Evolutionary conservation across 257 asterid species (phyloP).

Genomic region (Rehmannia glutinosa): DNA sequence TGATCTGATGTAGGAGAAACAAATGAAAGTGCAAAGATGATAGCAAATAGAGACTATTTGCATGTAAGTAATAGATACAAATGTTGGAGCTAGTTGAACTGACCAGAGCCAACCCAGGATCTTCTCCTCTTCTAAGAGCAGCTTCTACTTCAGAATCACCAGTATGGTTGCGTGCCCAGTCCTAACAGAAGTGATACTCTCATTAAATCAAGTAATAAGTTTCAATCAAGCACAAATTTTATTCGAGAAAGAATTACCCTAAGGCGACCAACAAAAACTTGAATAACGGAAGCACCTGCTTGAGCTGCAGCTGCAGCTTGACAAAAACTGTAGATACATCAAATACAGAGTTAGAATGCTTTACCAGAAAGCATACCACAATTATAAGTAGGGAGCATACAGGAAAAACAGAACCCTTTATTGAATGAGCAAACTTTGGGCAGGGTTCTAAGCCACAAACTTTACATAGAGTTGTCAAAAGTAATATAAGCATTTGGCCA

Average conservation of each 20-base stretch:
- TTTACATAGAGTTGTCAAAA: too few species aligned
- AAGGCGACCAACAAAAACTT: slow-evolving; percentile 94
- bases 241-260: slow-evolving; percentile 49
- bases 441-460: too few species aligned
- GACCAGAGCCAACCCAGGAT: slow-evolving; percentile 98
- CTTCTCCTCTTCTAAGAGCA: slow-evolving; percentile 90
- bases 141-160: slow-evolving; percentile 73
- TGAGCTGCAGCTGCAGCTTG: slow-evolving; percentile 99
- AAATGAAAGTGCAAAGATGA: not conserved
- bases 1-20: not conserved
- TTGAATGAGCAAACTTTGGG: too few species aligned
- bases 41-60: not conserved
- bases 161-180: slow-evolving; percentile 85
- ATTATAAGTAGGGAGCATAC: not conserved
- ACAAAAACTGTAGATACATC: slow-evolving; percentile 58
- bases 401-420: too few species aligned
- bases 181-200: slow-evolving; percentile 39
- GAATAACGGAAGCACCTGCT: slow-evolving; percentile 98
- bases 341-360: slow-evolving; percentile 5
- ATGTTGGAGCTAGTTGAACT: slow-evolving; percentile 30
- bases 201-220: not conserved
- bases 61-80: not conserved
- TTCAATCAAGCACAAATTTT: not conserved
- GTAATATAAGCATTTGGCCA: too few species aligned
- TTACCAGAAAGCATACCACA: not conserved